Evolutionary conservation across 371 early-diverging fungal genomes (phyloP).

Genomic region (Gilbertella persicaria): DNA sequence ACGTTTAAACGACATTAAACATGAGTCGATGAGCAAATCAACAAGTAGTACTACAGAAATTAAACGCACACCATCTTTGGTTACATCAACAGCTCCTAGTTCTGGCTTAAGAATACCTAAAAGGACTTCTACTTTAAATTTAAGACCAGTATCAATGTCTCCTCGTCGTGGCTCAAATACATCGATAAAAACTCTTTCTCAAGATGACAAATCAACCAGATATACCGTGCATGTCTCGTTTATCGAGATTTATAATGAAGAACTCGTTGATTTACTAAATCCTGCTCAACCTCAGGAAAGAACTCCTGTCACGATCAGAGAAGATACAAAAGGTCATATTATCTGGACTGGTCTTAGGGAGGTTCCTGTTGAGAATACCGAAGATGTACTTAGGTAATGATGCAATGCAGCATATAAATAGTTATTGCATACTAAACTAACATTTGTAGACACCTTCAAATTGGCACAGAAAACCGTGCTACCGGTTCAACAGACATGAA

Average conservation of each 20-base stretch:
- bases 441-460: constrained; percentile 59
- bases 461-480: constrained; percentile 84
- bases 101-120: constrained; percentile 27
- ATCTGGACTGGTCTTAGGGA: constrained; percentile 91
- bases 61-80: constrained; percentile 8
- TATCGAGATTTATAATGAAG: constrained; percentile 98
- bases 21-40: constrained; percentile 1
- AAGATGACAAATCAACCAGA: constrained; percentile 27
- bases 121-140: constrained; percentile 23
- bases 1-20: constrained; percentile 32
- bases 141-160: constrained; percentile 41
- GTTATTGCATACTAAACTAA: constrained; percentile 6
- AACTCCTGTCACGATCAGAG: constrained; percentile 80
- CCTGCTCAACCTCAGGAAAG: constrained; percentile 55
- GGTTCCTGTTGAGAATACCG: constrained; percentile 69
- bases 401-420: constrained; percentile 18
- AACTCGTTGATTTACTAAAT: constrained; percentile 84
- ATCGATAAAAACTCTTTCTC: neutral
- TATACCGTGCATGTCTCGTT: constrained; percentile 67
- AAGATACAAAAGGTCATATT: constrained; percentile 91
- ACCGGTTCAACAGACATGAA: constrained; percentile 98
- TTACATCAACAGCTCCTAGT: constrained; percentile 8
- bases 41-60: constrained; percentile 3
- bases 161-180: constrained; percentile 30
- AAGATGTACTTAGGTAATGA: constrained; percentile 75